A percentile compares a stretch with the other conserved stretches of the same genome.
phyloP scores from a whole-genome alignment of 2,329 filamentous ascomycete genomes.

The Neospermospora avenae region DNA sequence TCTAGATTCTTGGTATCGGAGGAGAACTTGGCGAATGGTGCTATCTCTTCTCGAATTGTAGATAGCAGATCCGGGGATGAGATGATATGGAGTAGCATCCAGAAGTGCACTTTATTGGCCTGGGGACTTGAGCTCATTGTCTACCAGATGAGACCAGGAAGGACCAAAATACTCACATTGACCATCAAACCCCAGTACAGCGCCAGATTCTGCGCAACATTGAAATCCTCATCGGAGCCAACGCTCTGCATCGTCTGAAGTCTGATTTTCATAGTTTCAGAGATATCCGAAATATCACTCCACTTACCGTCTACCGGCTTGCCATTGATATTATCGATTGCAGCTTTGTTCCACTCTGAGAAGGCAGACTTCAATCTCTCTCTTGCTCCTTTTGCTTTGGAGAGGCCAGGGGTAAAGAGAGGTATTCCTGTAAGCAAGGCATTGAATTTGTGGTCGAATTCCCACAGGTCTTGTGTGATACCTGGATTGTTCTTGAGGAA shows the following conservation, averaged over 20 bases:
- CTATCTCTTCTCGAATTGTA: slow-evolving; percentile 43
- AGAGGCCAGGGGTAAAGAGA: slow-evolving; percentile 47
- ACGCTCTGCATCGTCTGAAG: slow-evolving; percentile 6
- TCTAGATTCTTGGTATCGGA: slow-evolving; percentile 35
- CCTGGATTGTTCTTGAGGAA: slow-evolving; percentile 48
- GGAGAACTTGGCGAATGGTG: slow-evolving; percentile 38
- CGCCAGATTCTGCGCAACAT: neutral
- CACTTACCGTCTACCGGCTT: slow-evolving; percentile 39
- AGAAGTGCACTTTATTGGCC: slow-evolving; percentile 46
- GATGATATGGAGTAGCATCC: slow-evolving; percentile 44
- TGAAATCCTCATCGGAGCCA: neutral
- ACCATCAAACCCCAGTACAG: slow-evolving; percentile 52
- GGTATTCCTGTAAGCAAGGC: slow-evolving; percentile 51
- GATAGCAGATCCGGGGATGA: slow-evolving; percentile 38
- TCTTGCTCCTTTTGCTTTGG: slow-evolving; percentile 43
- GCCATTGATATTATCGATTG: slow-evolving; percentile 40
- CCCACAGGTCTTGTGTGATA: slow-evolving; percentile 50
- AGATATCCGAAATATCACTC: slow-evolving; percentile 45
- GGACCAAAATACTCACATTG: slow-evolving; percentile 40
- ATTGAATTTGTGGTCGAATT: slow-evolving; percentile 49
- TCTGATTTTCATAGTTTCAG: slow-evolving; percentile 27
- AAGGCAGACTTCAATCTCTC: slow-evolving; percentile 39
- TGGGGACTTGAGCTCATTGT: neutral
- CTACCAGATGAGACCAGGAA: neutral
- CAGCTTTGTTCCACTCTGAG: slow-evolving; percentile 39